Evolutionary conservation across 305 asterid genomes (phyloP).

Genomic region (Rubia occidens): DNA sequence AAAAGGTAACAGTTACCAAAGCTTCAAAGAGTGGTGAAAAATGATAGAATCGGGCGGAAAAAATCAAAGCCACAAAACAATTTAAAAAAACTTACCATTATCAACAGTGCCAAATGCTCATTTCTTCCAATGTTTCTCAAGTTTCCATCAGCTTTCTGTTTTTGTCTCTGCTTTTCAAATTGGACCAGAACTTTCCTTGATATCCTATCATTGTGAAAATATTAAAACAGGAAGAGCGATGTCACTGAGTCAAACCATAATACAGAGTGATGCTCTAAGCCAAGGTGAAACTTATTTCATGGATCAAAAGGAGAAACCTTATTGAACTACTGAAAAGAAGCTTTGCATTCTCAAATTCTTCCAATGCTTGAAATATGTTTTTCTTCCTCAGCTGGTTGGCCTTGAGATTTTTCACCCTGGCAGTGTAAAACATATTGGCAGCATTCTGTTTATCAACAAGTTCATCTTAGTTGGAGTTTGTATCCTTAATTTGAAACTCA

Average conservation of each 20-base stretch:
- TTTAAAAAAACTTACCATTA: constrained; percentile 51
- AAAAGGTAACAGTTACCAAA: not conserved
- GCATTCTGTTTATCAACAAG: constrained; percentile 50
- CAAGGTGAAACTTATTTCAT: constrained; percentile 3
- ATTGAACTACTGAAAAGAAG: constrained; percentile 44
- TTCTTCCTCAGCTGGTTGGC: constrained; percentile 42
- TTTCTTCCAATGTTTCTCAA: constrained; percentile 31
- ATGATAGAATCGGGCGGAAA: not conserved
- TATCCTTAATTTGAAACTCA: constrained; percentile 2
- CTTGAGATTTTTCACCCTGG: constrained; percentile 56
- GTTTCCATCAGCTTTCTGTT: constrained; percentile 25
- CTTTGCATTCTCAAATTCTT: constrained; percentile 56
- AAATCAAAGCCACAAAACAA: not conserved
- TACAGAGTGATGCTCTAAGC: not conserved
- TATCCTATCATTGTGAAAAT: constrained; percentile 39
- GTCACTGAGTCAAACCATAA: not conserved
- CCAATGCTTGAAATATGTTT: constrained; percentile 38
- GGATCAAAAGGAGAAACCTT: constrained; percentile 35
- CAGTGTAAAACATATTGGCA: constrained; percentile 60
- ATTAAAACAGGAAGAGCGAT: constrained; percentile 2
- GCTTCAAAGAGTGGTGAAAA: not conserved
- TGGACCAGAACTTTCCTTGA: constrained; percentile 40
- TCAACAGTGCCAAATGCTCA: constrained; percentile 42
- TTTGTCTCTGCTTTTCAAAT: constrained; percentile 32
- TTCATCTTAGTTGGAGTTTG: constrained; percentile 2